These are phyloP conservation scores for Hymenoscyphus albidus DNA, from an alignment of 2,329 filamentous ascomycete genomes.

Conservation along the genomic window DNA sequence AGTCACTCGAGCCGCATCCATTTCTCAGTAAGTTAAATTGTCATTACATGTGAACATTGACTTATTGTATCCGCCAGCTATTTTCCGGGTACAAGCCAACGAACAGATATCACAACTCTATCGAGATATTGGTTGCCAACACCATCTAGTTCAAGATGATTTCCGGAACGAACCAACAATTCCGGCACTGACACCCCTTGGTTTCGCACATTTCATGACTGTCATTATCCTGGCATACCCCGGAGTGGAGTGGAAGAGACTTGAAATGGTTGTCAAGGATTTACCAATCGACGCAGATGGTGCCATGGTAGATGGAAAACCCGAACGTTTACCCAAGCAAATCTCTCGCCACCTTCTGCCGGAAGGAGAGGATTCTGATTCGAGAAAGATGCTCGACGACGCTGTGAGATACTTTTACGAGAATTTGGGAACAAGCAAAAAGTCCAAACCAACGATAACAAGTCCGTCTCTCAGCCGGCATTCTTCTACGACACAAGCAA, in stretches of 20 bases:
- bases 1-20: constrained; percentile 57
- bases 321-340: constrained; percentile 74
- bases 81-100: constrained; percentile 28
- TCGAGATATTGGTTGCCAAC: constrained; percentile 50
- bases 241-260: constrained; percentile 66
- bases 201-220: constrained; percentile 69
- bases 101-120: constrained; percentile 58
- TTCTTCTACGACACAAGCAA: constrained; percentile 25
- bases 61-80: constrained; percentile 23
- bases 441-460: constrained; percentile 33
- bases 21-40: constrained; percentile 56
- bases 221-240: constrained; percentile 72
- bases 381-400: constrained; percentile 57
- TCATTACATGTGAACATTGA: neutral
- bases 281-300: constrained; percentile 60
- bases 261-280: constrained; percentile 63
- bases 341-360: constrained; percentile 73
- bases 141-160: constrained; percentile 60
- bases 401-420: constrained; percentile 48
- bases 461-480: constrained; percentile 26
- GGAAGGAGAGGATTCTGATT: constrained; percentile 48
- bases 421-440: constrained; percentile 45
- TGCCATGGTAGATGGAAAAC: constrained; percentile 58
- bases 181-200: constrained; percentile 62
- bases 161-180: constrained; percentile 51